Conservation (phyloP, 2,329 filamentous ascomycete species). For the Pseudogymnoascus sp. region DNA sequence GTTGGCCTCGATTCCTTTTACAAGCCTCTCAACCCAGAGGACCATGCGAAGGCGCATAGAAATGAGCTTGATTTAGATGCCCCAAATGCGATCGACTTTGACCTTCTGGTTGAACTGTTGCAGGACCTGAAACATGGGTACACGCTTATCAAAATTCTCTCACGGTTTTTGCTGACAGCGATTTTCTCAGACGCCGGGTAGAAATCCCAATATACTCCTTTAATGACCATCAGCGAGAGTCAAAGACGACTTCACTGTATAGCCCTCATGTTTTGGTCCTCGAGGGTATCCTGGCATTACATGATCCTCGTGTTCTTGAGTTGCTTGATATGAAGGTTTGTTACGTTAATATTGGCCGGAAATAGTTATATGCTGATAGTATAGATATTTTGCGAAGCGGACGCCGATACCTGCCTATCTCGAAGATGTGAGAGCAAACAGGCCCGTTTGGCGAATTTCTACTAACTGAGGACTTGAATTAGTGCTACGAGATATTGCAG, state of each 20-base stretch:
- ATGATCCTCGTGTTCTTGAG: slow-evolving; percentile 77
- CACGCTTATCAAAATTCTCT: slow-evolving; percentile 6
- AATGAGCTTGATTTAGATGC: slow-evolving; percentile 97
- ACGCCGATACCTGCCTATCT: slow-evolving; percentile 87
- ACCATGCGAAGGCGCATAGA: slow-evolving; percentile 70
- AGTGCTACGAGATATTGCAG: slow-evolving; percentile 74
- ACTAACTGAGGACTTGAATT: slow-evolving; percentile 1
- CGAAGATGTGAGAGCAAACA: slow-evolving; percentile 57
- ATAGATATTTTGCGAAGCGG: slow-evolving; percentile 90
- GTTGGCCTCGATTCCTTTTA: slow-evolving; percentile 99
- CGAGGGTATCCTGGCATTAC: slow-evolving; percentile 91
- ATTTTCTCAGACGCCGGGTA: slow-evolving; percentile 43
- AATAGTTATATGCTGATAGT: slow-evolving; percentile 10
- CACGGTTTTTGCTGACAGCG: neutral
- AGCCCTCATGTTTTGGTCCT: slow-evolving; percentile 92
- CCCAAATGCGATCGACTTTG: slow-evolving; percentile 90
- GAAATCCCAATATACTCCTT: slow-evolving; percentile 96
- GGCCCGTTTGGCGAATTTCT: neutral
- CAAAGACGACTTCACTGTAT: slow-evolving; percentile 80
- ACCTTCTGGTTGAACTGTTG: slow-evolving; percentile 71
- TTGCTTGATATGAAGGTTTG: slow-evolving; percentile 79
- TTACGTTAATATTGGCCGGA: neutral
- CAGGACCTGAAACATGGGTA: slow-evolving; percentile 88
- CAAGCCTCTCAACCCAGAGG: slow-evolving; percentile 72
- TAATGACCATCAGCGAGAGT: slow-evolving; percentile 73